A percentile compares a stretch with the other conserved stretches of the same genome.
These are phyloP conservation scores for Tolypocladium ovalisporum DNA, from an alignment of 2,329 filamentous ascomycete species.

Conservation along the genomic window DNA sequence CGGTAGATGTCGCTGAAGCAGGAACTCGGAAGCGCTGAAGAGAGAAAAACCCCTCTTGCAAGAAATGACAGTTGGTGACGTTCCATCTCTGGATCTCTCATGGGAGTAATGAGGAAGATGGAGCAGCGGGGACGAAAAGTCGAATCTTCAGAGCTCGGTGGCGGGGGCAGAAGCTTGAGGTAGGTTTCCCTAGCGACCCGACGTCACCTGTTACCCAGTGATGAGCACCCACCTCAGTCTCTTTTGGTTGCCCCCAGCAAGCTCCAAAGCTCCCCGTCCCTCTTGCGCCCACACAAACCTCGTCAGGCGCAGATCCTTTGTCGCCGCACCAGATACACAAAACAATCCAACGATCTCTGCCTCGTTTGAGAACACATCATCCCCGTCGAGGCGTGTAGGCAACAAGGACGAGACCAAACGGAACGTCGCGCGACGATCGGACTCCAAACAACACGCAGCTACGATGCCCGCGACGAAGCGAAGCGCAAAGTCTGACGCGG, in stretches of 20 bases:
- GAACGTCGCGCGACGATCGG: not conserved
- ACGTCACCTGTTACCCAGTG: conserved; percentile 6
- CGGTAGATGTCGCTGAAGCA: not conserved
- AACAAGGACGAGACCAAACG: not conserved
- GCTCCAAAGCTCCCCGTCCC: not conserved
- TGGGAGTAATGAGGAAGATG: not conserved
- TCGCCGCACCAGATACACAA: not conserved
- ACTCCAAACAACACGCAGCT: not conserved
- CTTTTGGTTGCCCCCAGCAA: not conserved
- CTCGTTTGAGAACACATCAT: not conserved
- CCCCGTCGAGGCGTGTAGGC: not conserved
- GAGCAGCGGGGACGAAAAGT: not conserved
- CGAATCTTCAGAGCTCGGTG: not conserved
- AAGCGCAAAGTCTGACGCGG: conserved; percentile 8
- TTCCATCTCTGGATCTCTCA: not conserved
- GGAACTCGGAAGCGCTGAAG: not conserved
- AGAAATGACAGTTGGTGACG: not conserved
- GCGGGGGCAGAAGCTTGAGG: not conserved
- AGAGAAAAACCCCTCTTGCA: not conserved
- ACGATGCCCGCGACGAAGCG: conserved; percentile 12
- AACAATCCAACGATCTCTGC: not conserved
- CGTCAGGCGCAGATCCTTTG: not conserved
- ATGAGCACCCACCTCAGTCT: not conserved
- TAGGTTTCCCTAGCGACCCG: conserved; percentile 6
- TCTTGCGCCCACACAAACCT: not conserved